phyloP scores from a whole-genome alignment of 1,284 basidiomycete genomes.

The Anthracocystis setariae region DNA sequence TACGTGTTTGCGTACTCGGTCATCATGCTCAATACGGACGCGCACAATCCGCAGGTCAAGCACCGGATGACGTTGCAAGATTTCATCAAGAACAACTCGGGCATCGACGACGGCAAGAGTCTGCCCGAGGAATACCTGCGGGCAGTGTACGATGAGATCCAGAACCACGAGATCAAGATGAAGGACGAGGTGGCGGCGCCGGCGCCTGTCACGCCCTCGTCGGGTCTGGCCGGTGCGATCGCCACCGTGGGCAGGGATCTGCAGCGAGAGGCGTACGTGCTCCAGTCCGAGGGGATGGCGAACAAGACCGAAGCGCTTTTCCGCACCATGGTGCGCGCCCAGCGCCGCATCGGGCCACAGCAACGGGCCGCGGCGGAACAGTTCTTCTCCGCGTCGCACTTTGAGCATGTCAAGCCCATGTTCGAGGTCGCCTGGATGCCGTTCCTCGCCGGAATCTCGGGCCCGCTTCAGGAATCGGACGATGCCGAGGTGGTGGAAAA shows the following conservation, averaged over 20 bases:
- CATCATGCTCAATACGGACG: constrained; percentile 68
- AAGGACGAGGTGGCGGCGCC: constrained; percentile 61
- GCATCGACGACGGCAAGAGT: constrained; percentile 65
- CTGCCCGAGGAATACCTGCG: constrained; percentile 63
- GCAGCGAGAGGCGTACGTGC: constrained; percentile 65
- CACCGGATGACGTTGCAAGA: constrained; percentile 66
- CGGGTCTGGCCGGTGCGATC: constrained; percentile 61
- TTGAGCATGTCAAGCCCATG: constrained; percentile 68
- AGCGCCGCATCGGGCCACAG: constrained; percentile 60
- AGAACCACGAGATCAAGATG: constrained; percentile 68
- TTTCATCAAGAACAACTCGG: constrained; percentile 67
- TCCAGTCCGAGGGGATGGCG: constrained; percentile 67
- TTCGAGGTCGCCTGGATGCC: constrained; percentile 68
- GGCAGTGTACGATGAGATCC: constrained; percentile 65
- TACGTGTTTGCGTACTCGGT: constrained; percentile 68
- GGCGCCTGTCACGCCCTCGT: constrained; percentile 29
- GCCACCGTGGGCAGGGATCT: constrained; percentile 65
- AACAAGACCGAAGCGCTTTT: constrained; percentile 67
- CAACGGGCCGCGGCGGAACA: constrained; percentile 64
- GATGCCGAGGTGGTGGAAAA: constrained; percentile 61
- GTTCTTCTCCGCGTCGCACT: constrained; percentile 66
- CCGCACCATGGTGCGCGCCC: constrained; percentile 67
- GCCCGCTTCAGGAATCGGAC: constrained; percentile 65
- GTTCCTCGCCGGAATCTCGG: constrained; percentile 65
- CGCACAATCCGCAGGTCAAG: constrained; percentile 67